A percentile compares a stretch with the other conserved stretches of the same genome.
Evolutionary conservation across 2,329 filamentous ascomycete species (phyloP).

Genomic region (Ophiostoma quercus): DNA sequence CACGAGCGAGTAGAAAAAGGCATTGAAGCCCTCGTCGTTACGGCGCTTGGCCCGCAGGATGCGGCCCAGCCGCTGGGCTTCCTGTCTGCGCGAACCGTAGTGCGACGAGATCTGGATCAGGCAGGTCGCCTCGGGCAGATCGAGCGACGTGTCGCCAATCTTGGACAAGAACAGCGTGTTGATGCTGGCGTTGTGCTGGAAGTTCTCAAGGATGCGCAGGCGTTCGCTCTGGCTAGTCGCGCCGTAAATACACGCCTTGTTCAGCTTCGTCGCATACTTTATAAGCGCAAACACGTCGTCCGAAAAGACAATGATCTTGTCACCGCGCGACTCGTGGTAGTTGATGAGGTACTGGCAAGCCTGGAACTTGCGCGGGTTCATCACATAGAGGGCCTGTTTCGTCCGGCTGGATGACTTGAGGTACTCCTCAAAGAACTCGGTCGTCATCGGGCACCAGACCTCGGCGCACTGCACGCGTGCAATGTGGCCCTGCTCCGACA

Average conservation of each 20-base stretch:
- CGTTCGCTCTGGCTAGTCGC: conserved; percentile 82
- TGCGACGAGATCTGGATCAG: conserved; percentile 97
- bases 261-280: conserved; percentile 75
- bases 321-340: conserved; percentile 88
- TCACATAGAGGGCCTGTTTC: conserved; percentile 67
- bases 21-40: conserved; percentile 98
- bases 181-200: conserved; percentile 83
- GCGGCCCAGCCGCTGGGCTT: conserved; percentile 86
- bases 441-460: conserved; percentile 99
- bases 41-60: conserved; percentile 91
- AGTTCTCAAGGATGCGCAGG: conserved; percentile 82
- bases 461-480: conserved; percentile 96
- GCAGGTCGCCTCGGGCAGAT: conserved; percentile 92
- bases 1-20: conserved; percentile 96
- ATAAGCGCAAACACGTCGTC: conserved; percentile 94
- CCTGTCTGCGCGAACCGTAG: conserved; percentile 92
- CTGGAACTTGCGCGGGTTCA: conserved; percentile 97
- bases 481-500: conserved; percentile 94
- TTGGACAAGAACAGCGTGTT: conserved; percentile 95
- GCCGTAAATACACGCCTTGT: conserved; percentile 87
- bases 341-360: conserved; percentile 97
- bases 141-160: conserved; percentile 96
- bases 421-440: conserved; percentile 96
- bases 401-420: conserved; percentile 40
- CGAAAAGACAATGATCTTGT: conserved; percentile 97